phyloP scores from a whole-genome alignment of 2,329 filamentous ascomycete species.

The Graphilbum ipis-grandicollis region DNA sequence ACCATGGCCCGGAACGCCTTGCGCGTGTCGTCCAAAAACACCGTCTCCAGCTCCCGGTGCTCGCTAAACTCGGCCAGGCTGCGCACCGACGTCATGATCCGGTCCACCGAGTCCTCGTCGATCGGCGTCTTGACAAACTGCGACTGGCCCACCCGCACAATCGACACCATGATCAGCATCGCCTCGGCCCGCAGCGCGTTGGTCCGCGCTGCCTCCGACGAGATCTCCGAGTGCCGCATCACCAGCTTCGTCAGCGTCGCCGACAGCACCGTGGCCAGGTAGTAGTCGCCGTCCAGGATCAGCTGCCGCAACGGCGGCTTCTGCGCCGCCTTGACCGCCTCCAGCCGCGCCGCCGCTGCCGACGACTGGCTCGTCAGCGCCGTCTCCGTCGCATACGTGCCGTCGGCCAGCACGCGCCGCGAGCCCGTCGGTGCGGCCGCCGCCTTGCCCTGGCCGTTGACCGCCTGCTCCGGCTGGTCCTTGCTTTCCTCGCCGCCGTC shows the following conservation, averaged over 20 bases:
- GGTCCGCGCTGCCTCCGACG: constrained; percentile 66
- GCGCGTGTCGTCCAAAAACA: constrained; percentile 86
- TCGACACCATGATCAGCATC: constrained; percentile 99
- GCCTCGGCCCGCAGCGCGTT: constrained; percentile 91
- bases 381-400: constrained; percentile 93
- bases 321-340: constrained; percentile 91
- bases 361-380: constrained; percentile 78
- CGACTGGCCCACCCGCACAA: constrained; percentile 95
- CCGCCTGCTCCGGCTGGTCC: constrained; percentile 41
- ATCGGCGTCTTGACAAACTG: constrained; percentile 96
- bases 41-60: constrained; percentile 77
- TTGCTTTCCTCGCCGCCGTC: constrained; percentile 46
- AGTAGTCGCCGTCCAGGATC: constrained; percentile 94
- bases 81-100: constrained; percentile 93
- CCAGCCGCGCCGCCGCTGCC: constrained; percentile 73
- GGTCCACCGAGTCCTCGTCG: constrained; percentile 94
- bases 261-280: constrained; percentile 84
- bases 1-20: constrained; percentile 97
- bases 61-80: constrained; percentile 79
- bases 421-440: constrained; percentile 68
- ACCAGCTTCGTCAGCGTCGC: constrained; percentile 94
- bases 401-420: constrained; percentile 82
- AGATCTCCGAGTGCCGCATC: constrained; percentile 92
- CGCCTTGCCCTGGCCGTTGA: constrained; percentile 65
- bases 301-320: constrained; percentile 90